A percentile compares a stretch with the other conserved stretches of the same genome.
Conservation (phyloP, 2,329 filamentous ascomycete genomes). For the Cercospora brassicicola region DNA sequence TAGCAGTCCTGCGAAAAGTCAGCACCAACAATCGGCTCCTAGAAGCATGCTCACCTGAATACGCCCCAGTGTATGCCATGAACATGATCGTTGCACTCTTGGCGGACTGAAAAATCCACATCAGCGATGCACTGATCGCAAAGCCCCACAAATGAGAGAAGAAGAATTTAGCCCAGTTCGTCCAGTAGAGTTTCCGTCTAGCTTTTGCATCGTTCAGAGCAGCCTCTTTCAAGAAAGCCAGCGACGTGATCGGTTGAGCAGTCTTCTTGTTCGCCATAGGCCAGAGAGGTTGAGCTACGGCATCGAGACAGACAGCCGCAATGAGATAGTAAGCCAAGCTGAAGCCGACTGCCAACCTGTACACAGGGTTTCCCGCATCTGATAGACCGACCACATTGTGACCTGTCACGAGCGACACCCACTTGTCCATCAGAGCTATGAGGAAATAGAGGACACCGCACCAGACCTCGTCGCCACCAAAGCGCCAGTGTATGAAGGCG, state of each 20-base stretch:
- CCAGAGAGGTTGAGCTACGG: constrained; percentile 41
- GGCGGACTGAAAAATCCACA: constrained; percentile 54
- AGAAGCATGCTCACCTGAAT: constrained; percentile 41
- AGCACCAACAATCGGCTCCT: neutral
- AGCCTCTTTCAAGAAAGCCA: constrained; percentile 43
- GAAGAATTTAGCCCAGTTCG: constrained; percentile 51
- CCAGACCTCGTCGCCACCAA: constrained; percentile 56
- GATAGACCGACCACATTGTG: constrained; percentile 43
- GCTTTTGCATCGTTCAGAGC: constrained; percentile 50
- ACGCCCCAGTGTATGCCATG: constrained; percentile 51
- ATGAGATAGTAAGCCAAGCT: constrained; percentile 60
- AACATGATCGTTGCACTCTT: constrained; percentile 51
- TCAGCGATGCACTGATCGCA: constrained; percentile 50
- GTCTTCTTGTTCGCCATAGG: constrained; percentile 27
- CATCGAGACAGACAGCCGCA: constrained; percentile 58
- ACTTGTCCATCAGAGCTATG: constrained; percentile 57
- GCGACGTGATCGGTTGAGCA: constrained; percentile 21
- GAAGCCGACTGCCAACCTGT: constrained; percentile 54
- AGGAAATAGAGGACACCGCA: constrained; percentile 58
- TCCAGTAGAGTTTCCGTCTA: constrained; percentile 54
- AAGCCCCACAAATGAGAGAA: constrained; percentile 56
- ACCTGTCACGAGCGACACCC: constrained; percentile 53
- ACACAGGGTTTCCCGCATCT: constrained; percentile 38
- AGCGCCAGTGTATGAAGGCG: constrained; percentile 60
- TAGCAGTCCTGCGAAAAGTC: constrained; percentile 41